Evolutionary conservation across 2,329 filamentous ascomycete genomes (phyloP), one percentile per base, ranked within the genome.

Genomic region (Chaetomium globosum): DNA sequence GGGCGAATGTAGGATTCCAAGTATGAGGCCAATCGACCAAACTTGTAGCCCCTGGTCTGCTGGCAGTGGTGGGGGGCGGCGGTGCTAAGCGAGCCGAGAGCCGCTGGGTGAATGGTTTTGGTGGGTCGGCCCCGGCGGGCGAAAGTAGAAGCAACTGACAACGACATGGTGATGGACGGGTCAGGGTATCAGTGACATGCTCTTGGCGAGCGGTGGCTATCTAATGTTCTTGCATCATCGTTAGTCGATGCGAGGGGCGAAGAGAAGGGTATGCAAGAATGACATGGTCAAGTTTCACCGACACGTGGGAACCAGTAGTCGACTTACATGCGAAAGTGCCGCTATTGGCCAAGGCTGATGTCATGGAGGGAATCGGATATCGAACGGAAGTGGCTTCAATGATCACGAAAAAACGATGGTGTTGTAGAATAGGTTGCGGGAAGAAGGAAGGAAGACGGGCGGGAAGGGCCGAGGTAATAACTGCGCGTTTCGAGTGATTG

Each of bases 21-120:
- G 39, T 62, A 78, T 8, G 79, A 77, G 80, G 82, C 85, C 21
- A 78, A 69, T 21, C 70, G 68, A 59, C 78, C 80, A 65, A 85
- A 80, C 65, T 82, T 81, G 66, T 85, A 83, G 43, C 71, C 72
- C 43, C 85, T 81, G 39, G 70, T 75, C 67, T 83, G 82, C 67
- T 84, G 81, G 52, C 78, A 74, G 56, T 74, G 74, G 39, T 71
- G 70, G 21, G 70, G 54, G 16, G 73, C 54, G 39, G 73, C 71
- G 30, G 69, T 53, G 31, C 56, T 51, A 21, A 63, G 26, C 30
- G 62, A 59, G 51, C 59, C 39, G 31, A 67, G 63, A 13, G 61
- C 30, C 16, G 33, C 54, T 2, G 64, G 64, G 21, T 67, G 63
- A 21, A 70, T 60, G 36, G 69, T 56, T 59, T 63, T 71, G 69